Base-by-base conservation (phyloP, 768 basidiomycete genomes). In the Hypholoma sublateritium region DNA sequence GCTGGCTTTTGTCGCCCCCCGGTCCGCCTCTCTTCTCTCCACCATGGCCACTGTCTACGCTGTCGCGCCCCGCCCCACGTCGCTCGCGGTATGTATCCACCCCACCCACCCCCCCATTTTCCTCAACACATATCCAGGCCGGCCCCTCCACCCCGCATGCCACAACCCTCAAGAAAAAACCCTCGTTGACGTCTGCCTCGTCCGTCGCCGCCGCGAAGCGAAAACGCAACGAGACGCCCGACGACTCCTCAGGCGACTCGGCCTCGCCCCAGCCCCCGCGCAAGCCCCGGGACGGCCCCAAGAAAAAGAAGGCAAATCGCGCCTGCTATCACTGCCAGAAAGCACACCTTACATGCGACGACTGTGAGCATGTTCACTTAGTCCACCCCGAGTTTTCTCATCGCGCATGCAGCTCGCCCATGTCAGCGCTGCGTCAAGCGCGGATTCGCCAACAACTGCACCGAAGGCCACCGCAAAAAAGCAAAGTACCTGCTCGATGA, bases 341-440 rank as follows among this genome's bases (percentile, higher is more conserved):
- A 71, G 94, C 95, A 2, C 96, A 98, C 72, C 77, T 98, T 62
- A 98, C 96, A n/a, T 98, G 96, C 71, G 95, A 98, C 71, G 96
- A 98, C 68, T 86, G 96, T 97, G 67, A 70, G 91, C 84, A 41
- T 39, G 58, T 52, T 58, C 57, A 64, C 65, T 69, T 53, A 32
- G 50, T 57, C 47, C 36, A 57, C 57, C 57, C 53, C 48, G 54
- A 35, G 5, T 32, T 32, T 32, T 58, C 46, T 56, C 52, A 54
- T 59, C 59, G 62, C 66, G 62, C 59, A 56, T 53, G 50, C 65
- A 98, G 96, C 93, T 47, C 90, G 97, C 53, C 97, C 97, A 24
- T 99, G 97, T 74, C 91, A 93, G 62, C 86, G 97, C 41, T 99
- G 97, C 68, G 80, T 94, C 50, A 98, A 96, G 76, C 93, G 95